A percentile compares a stretch with the other conserved stretches of the same genome.
Evolutionary conservation across 1,139 yeast genomes (phyloP).

Genomic region (Scheffersomyces segobiensis): DNA sequence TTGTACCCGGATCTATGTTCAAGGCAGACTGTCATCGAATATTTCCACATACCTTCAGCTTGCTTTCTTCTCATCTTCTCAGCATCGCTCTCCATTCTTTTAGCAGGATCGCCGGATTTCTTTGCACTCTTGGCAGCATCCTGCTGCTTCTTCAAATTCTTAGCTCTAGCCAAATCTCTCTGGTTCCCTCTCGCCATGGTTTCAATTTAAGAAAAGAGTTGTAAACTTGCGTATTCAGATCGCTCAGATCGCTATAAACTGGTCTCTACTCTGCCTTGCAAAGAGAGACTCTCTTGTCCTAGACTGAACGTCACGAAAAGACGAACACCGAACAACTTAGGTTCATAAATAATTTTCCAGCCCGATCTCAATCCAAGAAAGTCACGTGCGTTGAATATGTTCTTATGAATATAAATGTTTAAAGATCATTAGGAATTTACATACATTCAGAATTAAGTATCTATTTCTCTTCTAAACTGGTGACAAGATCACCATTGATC

Average conservation of each 20-base stretch:
- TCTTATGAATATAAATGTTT: background rate
- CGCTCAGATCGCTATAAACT: background rate
- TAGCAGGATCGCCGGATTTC: constrained; percentile 78
- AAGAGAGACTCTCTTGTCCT: background rate
- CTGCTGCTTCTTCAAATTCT: constrained; percentile 77
- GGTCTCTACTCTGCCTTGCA: background rate
- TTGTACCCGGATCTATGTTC: constrained; percentile 2
- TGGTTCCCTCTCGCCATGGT: constrained; percentile 95
- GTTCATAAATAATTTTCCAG: background rate
- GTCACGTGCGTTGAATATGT: background rate
- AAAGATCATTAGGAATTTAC: background rate
- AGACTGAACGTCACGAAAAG: background rate
- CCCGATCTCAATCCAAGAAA: background rate
- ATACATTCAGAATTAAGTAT: background rate
- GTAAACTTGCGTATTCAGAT: background rate
- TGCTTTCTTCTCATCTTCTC: constrained; percentile 87
- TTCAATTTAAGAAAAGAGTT: background rate
- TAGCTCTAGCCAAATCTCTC: constrained; percentile 90
- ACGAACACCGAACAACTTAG: background rate
- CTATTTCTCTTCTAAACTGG: constrained; percentile 61
- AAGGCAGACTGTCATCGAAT: background rate
- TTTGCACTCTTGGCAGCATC: constrained; percentile 62
- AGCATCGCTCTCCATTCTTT: constrained; percentile 85
- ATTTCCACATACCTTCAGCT: constrained; percentile 60
- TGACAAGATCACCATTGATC: constrained; percentile 57